Evolutionary conservation across 345 rosid genomes (phyloP), one percentile per base, ranked within the genome.

Genomic region (Nasturtium officinale): DNA sequence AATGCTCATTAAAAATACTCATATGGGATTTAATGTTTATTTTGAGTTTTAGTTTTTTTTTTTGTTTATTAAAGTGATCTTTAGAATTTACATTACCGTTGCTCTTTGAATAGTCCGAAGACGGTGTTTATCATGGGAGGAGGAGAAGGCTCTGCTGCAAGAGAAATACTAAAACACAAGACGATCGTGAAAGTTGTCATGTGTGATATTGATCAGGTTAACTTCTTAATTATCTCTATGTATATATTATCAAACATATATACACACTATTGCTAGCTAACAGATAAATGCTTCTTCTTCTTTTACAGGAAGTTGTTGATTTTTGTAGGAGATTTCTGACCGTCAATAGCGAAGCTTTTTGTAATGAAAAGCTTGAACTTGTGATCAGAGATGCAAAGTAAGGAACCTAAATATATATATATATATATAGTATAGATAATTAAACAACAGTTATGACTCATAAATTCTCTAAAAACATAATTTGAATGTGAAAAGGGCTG

Each of bases 131-230:
- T 94, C 57, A 94, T 94, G 98, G 98, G 98, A 64, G 97, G 97
- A 25, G 98, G 97, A 4, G 98, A 94, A 80, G 98, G 98, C n/a
- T 94, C 98, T 60, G 89, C 98, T 30, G 97, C 98, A n/a, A 89
- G 98, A 70, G 98, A 94, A 79, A 87, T 84, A 28, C 86, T 94
- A 43, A 89, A 85, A 83, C 97, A 94, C 69, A 73, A 74, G 33
- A 71, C 88, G 0, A 80, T 91, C 17, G 90, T 89, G 50, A 79
- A 83, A 79, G 96, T 94, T 21, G 96, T 94, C 74, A 91, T 94
- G 98, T 94, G 98, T 81, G 98, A 91, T 48, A 94, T 94, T 8
- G 98, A 94, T 76, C 79, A 85, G 96, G 98, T 92, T 79, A 52
- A 0, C 12, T 13, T 50, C 61, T 30, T 23, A 56, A 35, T 40